Base-by-base conservation (phyloP, 2,329 filamentous ascomycete species). In the Botrytis tulipae region DNA sequence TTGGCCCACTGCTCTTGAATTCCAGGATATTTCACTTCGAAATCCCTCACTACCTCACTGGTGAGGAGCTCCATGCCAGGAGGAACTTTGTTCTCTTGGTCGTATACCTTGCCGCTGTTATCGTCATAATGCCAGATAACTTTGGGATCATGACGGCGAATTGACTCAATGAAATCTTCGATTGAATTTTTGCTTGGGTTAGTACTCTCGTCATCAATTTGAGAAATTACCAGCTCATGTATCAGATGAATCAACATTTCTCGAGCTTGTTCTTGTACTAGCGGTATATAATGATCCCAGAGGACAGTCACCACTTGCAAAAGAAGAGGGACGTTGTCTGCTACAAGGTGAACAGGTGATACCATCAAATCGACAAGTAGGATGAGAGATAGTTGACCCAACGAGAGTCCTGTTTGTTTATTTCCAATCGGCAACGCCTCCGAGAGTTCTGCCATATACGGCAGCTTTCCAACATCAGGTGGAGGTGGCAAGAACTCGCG, bases 191-290 rank as follows among this genome's bases (percentile, higher is more conserved):
- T 94, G 70, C 90, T 90, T 3, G 85, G 83, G 1, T 82, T 81
- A 8, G 90, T 89, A 29, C 86, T 87, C 10, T 90, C 87, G 73
- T 93, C 90, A 73, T 97, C 92, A 74, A 97, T 90, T 62, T 85
- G 87, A 1, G 89, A 90, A 42, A 98, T 94, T 54, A 99, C 94
- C 10, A 98, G 86, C 82, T 98, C 96, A 79, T 99, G 96, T 65
- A 99, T 97, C 29, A 99, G 87, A 84, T 99, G 96, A 2, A 99
- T 95, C 25, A 99, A 88, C 95, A 99, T 97, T 82, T 99, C 96
- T 67, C 95, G 90, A 44, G 97, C 95, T 82, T 99, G 95, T 77
- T 98, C 96, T 82, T 98, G 95, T 1, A 99, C 96, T 18, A 98
- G 88, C 4, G 93, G 90, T 1, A 93, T 97, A 79, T 99, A 98